Conservation (phyloP, 139 green algal species). For the Chlamydomonas sp. region DNA sequence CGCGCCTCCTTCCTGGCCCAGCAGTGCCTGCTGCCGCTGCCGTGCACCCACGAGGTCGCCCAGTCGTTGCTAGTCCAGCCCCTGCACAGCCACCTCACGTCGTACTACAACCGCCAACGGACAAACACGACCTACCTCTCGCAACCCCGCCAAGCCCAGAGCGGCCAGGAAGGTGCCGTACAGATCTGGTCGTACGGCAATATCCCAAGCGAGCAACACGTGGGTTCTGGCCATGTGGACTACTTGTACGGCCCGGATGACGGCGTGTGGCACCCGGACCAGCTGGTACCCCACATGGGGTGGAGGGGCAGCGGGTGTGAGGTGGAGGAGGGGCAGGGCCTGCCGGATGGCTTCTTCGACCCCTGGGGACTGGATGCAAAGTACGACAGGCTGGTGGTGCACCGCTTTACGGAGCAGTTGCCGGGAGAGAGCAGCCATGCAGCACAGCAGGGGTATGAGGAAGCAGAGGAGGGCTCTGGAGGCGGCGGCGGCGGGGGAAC, state of each 20-base stretch:
- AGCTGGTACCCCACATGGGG: slow-evolving; percentile 31
- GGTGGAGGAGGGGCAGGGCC: slow-evolving; percentile 6
- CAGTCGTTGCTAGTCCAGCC: too few relatives aligned
- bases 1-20: slow-evolving; percentile 56
- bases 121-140: neutral
- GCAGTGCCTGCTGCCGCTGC: slow-evolving; percentile 58
- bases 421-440: neutral
- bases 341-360: slow-evolving; percentile 39
- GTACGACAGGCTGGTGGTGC: neutral
- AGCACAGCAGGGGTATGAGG: too few relatives aligned
- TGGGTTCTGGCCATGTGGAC: slow-evolving; percentile 47
- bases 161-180: neutral
- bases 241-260: neutral
- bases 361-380: slow-evolving; percentile 36
- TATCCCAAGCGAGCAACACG: neutral
- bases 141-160: neutral
- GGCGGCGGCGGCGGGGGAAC: too few relatives aligned
- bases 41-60: neutral
- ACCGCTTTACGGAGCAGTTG: slow-evolving; percentile 53
- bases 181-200: neutral
- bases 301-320: slow-evolving; percentile 49
- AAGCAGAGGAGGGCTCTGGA: too few relatives aligned
- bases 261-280: slow-evolving; percentile 65
- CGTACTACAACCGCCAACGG: slow-evolving; percentile 40
- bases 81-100: neutral